Percentiles rank a stretch among this genome's conserved stretches.
Evolutionary conservation across 2,329 filamentous ascomycete genomes (phyloP).

Genomic region (Neodidymelliopsis sp.): DNA sequence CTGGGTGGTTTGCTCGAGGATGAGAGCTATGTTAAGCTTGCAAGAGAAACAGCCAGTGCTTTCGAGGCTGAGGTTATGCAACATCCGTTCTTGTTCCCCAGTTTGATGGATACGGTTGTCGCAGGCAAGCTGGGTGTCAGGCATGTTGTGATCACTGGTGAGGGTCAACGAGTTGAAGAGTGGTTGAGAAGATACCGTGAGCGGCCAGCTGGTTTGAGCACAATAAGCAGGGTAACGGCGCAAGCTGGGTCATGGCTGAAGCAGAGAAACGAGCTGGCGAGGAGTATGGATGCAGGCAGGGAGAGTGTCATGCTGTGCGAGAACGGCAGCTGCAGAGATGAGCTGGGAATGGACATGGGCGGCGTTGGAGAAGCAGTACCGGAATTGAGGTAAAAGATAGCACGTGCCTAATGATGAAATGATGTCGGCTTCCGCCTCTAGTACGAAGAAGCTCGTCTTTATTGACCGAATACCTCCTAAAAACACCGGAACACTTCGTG

Average conservation of each 20-base stretch:
- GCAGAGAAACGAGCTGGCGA: constrained; percentile 58
- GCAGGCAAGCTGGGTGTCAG: constrained; percentile 74
- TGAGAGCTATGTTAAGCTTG: constrained; percentile 67
- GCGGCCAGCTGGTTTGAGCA: constrained; percentile 45
- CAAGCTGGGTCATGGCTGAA: constrained; percentile 57
- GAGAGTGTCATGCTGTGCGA: constrained; percentile 50
- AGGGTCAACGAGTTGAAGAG: constrained; percentile 52
- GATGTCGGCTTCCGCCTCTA: no score
- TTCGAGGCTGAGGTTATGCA: constrained; percentile 93
- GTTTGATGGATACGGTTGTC: constrained; percentile 78
- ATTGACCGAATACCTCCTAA: no score
- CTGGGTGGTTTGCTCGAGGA: constrained; percentile 75
- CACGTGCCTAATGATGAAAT: constrained; percentile 1
- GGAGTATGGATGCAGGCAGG: constrained; percentile 49
- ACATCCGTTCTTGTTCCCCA: constrained; percentile 90
- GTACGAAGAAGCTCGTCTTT: no score
- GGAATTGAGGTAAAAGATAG: constrained; percentile 6
- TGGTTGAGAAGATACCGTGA: constrained; percentile 52
- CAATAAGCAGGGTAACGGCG: constrained; percentile 46
- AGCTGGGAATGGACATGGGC: constrained; percentile 42
- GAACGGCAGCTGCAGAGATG: constrained; percentile 54
- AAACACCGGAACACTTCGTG: no score
- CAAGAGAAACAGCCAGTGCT: constrained; percentile 77
- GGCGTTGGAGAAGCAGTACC: constrained; percentile 36
- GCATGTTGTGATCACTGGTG: constrained; percentile 63